A percentile compares a stretch with the other conserved stretches of the same genome.
These are phyloP conservation scores for Smithsoniella earleae DNA, from an alignment of 163 green algal genomes.

Conservation along the genomic window DNA sequence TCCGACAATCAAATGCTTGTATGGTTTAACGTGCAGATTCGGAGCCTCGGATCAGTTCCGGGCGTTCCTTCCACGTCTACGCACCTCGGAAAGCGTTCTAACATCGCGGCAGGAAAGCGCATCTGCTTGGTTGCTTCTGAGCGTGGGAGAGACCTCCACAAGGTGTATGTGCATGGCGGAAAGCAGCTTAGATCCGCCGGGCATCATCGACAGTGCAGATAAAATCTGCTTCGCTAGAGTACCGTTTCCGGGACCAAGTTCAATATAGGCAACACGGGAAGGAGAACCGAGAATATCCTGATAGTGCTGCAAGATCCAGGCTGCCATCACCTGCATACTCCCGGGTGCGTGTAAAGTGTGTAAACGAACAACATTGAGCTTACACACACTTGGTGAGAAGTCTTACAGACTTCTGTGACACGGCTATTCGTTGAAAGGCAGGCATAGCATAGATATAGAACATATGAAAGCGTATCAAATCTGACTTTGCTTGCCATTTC, in stretches of 20 bases:
- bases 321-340: slow-evolving; percentile 87
- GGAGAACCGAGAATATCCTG: slow-evolving; percentile 65
- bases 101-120: slow-evolving; percentile 44
- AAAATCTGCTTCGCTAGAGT: slow-evolving; percentile 71
- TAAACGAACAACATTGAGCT: not conserved
- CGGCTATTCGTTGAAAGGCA: not conserved
- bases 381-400: slow-evolving; percentile 6
- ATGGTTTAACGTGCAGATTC: too few species aligned
- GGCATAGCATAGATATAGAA: not conserved
- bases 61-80: too few species aligned
- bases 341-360: not conserved
- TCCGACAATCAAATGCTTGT: too few species aligned
- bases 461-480: too few species aligned
- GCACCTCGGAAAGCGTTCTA: not conserved
- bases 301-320: slow-evolving; percentile 82
- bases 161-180: slow-evolving; percentile 56
- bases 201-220: not conserved
- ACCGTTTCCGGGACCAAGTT: slow-evolving; percentile 86
- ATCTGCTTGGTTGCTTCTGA: slow-evolving; percentile 59
- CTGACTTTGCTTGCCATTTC: too few species aligned
- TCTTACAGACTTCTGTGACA: not conserved
- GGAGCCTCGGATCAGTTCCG: too few species aligned
- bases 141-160: slow-evolving; percentile 73
- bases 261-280: slow-evolving; percentile 61
- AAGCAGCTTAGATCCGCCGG: not conserved